phyloP scores from a whole-genome alignment of 768 basidiomycete species.

The Macrolepiota albuminosa region DNA sequence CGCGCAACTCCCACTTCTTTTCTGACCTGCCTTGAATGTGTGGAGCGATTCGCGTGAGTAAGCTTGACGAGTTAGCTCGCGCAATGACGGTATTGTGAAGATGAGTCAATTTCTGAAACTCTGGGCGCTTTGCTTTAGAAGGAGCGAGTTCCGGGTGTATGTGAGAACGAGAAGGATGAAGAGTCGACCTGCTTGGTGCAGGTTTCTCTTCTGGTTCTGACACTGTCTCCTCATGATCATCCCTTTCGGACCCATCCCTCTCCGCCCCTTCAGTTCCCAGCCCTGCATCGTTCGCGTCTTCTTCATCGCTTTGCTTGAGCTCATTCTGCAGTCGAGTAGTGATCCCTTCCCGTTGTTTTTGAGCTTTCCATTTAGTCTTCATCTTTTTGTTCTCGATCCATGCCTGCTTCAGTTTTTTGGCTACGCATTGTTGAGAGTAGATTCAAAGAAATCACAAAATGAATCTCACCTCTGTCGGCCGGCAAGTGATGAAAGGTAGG shows the following conservation, averaged over 20 bases:
- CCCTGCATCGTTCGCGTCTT: conserved; percentile 11
- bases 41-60: conserved; percentile 57
- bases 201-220: conserved; percentile 13
- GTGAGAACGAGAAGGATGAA: conserved; percentile 24
- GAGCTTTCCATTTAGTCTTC: conserved; percentile 71
- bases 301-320: conserved; percentile 1
- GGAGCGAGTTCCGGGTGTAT: conserved; percentile 21
- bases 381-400: conserved; percentile 79
- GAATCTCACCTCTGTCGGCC: conserved; percentile 47
- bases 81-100: conserved; percentile 31
- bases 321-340: conserved; percentile 16
- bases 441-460: not conserved
- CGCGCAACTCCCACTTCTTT: conserved; percentile 41
- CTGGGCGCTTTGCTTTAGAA: conserved; percentile 15
- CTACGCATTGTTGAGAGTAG: conserved; percentile 31
- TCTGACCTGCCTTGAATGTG: conserved; percentile 47
- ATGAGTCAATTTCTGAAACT: conserved; percentile 15
- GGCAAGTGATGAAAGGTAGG: conserved; percentile 72
- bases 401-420: conserved; percentile 73
- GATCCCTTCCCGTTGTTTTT: conserved; percentile 50
- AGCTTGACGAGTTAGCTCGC: conserved; percentile 58
- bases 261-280: conserved; percentile 15
- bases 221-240: conserved; percentile 7
- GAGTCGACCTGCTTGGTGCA: conserved; percentile 10
- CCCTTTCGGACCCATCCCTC: conserved; percentile 12